Evolutionary conservation across 2,329 filamentous ascomycete species (phyloP).

Genomic region (Teratosphaeria epicoccoides): DNA sequence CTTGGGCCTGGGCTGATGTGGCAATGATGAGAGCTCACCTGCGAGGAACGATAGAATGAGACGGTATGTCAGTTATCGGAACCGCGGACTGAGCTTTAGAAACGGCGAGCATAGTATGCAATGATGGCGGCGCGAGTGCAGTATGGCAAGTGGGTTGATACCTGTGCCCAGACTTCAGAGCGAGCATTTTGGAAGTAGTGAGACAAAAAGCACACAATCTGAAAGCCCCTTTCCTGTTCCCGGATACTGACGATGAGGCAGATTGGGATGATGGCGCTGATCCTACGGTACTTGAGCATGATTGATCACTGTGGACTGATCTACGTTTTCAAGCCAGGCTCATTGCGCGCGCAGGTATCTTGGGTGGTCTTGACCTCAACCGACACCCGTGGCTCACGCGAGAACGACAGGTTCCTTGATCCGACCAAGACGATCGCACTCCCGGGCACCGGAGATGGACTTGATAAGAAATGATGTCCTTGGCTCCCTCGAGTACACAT

Average conservation of each 20-base stretch:
- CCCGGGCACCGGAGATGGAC: neutral
- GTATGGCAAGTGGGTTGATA: neutral
- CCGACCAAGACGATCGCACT: neutral
- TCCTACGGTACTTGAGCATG: neutral
- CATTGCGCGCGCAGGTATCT: neutral
- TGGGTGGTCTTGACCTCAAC: neutral
- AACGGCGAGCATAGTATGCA: neutral
- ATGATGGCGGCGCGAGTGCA: neutral
- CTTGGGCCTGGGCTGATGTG: neutral
- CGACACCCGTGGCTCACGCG: neutral
- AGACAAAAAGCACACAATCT: neutral
- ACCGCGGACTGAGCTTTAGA: neutral
- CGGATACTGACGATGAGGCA: neutral
- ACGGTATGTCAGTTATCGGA: neutral
- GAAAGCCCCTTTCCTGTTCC: neutral
- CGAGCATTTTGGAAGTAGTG: neutral
- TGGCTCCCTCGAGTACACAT: neutral
- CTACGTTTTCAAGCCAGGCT: neutral
- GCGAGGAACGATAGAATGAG: neutral
- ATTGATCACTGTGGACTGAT: neutral
- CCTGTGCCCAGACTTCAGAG: neutral
- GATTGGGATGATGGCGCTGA: neutral
- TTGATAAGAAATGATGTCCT: neutral
- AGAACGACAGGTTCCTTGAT: too few relatives aligned
- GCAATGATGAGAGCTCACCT: neutral